Conservation (phyloP, 768 basidiomycete species). For the Cystoderma amianthinum region DNA sequence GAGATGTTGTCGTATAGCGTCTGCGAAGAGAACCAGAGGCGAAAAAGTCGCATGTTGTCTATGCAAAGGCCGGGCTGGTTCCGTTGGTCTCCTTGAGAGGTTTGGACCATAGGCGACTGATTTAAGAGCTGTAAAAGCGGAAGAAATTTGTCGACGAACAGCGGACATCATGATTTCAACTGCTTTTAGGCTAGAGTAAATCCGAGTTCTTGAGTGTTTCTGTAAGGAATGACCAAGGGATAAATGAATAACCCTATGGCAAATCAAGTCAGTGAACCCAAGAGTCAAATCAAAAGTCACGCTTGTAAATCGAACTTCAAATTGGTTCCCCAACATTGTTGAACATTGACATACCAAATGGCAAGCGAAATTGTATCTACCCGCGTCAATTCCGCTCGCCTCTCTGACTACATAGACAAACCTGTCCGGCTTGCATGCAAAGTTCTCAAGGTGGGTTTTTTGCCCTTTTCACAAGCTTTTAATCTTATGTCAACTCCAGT, state of each 20-base stretch:
- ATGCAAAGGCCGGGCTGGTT: slow-evolving; percentile 34
- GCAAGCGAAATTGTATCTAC: slow-evolving; percentile 26
- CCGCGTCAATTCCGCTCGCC: slow-evolving; percentile 58
- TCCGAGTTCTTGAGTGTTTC: too few relatives aligned
- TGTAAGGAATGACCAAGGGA: too few relatives aligned
- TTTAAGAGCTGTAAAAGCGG: slow-evolving; percentile 29
- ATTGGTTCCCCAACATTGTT: too few relatives aligned
- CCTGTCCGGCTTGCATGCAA: slow-evolving; percentile 59
- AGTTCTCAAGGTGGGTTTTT: slow-evolving; percentile 38
- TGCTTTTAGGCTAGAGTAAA: too few relatives aligned
- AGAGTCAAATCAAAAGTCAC: too few relatives aligned
- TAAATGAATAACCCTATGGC: too few relatives aligned
- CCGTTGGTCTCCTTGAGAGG: slow-evolving; percentile 26
- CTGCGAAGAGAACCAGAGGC: slow-evolving; percentile 45
- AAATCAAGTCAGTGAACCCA: too few relatives aligned
- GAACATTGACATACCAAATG: too few relatives aligned
- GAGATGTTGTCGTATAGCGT: slow-evolving; percentile 37
- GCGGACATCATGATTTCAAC: too few relatives aligned
- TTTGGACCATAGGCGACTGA: slow-evolving; percentile 46
- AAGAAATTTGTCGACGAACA: slow-evolving; percentile 26
- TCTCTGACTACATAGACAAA: slow-evolving; percentile 43
- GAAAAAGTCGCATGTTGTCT: slow-evolving; percentile 53
- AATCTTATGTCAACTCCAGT: slow-evolving; percentile 13
- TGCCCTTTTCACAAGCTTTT: slow-evolving; percentile 2
- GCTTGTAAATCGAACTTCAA: too few relatives aligned